Evolutionary conservation across 2,329 filamentous ascomycete genomes (phyloP).

Genomic region (Hymenotorrendiella dingleyae): DNA sequence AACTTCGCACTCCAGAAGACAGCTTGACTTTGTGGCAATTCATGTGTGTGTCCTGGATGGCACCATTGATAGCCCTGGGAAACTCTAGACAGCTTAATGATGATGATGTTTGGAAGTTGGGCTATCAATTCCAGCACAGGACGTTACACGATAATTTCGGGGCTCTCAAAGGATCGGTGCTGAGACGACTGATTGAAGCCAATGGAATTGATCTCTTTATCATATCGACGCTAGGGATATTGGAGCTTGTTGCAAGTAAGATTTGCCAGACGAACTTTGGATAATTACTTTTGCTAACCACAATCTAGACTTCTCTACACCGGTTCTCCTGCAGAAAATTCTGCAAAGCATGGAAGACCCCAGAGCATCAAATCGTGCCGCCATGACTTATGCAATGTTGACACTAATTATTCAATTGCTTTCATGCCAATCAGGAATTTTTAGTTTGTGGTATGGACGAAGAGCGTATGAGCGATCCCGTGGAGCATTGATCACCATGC

Average conservation of each 20-base stretch:
- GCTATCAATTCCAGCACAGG: slow-evolving; percentile 75
- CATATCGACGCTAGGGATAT: slow-evolving; percentile 45
- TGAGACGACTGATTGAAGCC: slow-evolving; percentile 62
- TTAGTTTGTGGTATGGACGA: slow-evolving; percentile 76
- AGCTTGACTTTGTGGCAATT: slow-evolving; percentile 75
- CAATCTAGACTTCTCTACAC: slow-evolving; percentile 48
- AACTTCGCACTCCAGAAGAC: slow-evolving; percentile 72
- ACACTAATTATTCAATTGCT: slow-evolving; percentile 56
- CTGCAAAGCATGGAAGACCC: slow-evolving; percentile 59
- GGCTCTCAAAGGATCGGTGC: slow-evolving; percentile 65
- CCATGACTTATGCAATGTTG: slow-evolving; percentile 59
- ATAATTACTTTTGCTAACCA: slow-evolving; percentile 11
- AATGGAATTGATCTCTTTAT: slow-evolving; percentile 76
- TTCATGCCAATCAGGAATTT: slow-evolving; percentile 58
- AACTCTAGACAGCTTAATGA: slow-evolving; percentile 62
- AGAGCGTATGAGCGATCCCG: slow-evolving; percentile 77
- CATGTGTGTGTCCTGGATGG: slow-evolving; percentile 79
- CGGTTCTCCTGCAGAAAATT: slow-evolving; percentile 67
- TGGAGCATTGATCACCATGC: slow-evolving; percentile 80
- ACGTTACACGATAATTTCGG: slow-evolving; percentile 70
- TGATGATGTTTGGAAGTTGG: slow-evolving; percentile 75
- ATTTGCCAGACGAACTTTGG: not conserved
- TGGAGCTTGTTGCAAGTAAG: slow-evolving; percentile 53
- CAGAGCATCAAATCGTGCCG: slow-evolving; percentile 43
- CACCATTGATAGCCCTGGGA: slow-evolving; percentile 63